Percentiles rank a stretch among this genome's conserved stretches.
Conservation (phyloP, 768 basidiomycete species). For the Neoboletus subvelutipes region DNA sequence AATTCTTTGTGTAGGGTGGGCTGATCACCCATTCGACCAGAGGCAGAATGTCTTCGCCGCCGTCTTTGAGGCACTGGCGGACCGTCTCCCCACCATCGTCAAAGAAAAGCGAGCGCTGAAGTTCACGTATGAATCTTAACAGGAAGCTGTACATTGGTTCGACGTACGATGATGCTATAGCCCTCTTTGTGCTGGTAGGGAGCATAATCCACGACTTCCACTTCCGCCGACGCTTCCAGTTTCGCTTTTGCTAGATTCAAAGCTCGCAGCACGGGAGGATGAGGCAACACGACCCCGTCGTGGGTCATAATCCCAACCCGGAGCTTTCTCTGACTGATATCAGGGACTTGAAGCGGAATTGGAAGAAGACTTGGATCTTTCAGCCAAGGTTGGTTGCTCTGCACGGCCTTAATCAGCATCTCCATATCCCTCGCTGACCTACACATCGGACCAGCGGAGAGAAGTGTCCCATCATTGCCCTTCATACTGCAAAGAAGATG, state of each 20-base stretch:
- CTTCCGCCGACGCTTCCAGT: slow-evolving; percentile 33
- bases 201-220: slow-evolving; percentile 37
- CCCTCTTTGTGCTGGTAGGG: slow-evolving; percentile 38
- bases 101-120: slow-evolving; percentile 38
- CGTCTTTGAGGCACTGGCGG: slow-evolving; percentile 21
- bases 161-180: slow-evolving; percentile 32
- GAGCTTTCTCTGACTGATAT: slow-evolving; percentile 30
- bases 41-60: slow-evolving; percentile 37
- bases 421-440: slow-evolving; percentile 27
- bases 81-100: slow-evolving; percentile 37
- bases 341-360: slow-evolving; percentile 26
- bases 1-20: slow-evolving; percentile 25
- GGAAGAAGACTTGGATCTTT: slow-evolving; percentile 38
- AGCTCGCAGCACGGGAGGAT: slow-evolving; percentile 43
- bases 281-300: slow-evolving; percentile 39
- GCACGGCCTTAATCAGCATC: slow-evolving; percentile 19
- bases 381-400: slow-evolving; percentile 41
- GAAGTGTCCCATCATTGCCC: slow-evolving; percentile 21
- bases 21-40: slow-evolving; percentile 38
- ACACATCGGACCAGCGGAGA: slow-evolving; percentile 28
- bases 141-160: not conserved
- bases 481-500: slow-evolving; percentile 17
- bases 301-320: slow-evolving; percentile 31
- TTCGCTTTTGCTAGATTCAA: slow-evolving; percentile 37
- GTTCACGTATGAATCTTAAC: not conserved